phyloP scores from a whole-genome alignment of 2,329 filamentous ascomycete genomes.

The Cercospora sojina region DNA sequence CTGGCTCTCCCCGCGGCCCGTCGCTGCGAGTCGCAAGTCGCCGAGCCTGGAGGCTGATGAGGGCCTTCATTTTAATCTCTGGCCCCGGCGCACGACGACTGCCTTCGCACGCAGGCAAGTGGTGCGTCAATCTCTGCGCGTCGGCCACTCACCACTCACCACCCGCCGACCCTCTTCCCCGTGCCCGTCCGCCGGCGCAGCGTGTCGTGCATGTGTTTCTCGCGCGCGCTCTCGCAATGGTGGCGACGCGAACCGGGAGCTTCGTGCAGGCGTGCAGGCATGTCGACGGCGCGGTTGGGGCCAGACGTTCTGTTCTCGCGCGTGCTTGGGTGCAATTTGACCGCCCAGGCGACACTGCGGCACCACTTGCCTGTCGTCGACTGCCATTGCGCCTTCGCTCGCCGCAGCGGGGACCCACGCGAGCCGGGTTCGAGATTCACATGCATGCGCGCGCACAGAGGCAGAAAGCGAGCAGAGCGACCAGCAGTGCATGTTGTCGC shows the following conservation, averaged over 20 bases:
- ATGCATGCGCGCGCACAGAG: too few relatives aligned
- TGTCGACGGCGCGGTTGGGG: background rate
- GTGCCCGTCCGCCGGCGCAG: too few relatives aligned
- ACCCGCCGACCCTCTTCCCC: background rate
- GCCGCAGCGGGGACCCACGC: background rate
- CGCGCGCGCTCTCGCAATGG: too few relatives aligned
- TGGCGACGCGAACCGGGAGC: too few relatives aligned
- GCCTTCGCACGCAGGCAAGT: background rate
- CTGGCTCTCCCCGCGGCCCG: background rate
- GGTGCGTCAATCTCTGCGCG: conserved; percentile 1
- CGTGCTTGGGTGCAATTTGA: background rate
- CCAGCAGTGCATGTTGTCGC: too few relatives aligned
- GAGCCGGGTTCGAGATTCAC: background rate
- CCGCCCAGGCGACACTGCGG: background rate
- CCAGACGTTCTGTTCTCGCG: background rate
- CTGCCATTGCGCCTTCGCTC: background rate
- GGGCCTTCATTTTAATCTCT: conserved; percentile 1
- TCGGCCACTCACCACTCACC: background rate
- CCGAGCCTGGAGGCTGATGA: background rate
- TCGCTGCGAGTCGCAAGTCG: background rate
- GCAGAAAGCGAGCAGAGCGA: too few relatives aligned
- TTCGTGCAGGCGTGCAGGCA: background rate
- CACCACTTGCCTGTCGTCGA: background rate
- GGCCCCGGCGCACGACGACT: background rate
- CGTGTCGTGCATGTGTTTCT: too few relatives aligned